phyloP scores from a whole-genome alignment of 495 filamentous ascomycete genomes.

The Penicillium pancosmium region DNA sequence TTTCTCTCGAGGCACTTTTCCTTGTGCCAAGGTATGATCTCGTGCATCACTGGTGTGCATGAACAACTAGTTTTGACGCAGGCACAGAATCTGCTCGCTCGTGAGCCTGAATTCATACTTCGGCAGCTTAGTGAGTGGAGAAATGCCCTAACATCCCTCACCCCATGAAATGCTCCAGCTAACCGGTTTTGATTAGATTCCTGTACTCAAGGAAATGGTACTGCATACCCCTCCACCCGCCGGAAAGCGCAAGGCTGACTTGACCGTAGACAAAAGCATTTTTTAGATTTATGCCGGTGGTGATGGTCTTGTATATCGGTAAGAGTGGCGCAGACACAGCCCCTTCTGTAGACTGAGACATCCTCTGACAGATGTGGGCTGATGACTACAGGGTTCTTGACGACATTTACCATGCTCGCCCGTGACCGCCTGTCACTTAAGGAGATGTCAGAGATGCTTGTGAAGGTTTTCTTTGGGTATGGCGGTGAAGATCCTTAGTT shows the following conservation, averaged over 20 bases:
- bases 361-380: conserved; percentile 18
- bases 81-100: conserved; percentile 74
- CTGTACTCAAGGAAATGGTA: conserved; percentile 88
- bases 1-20: conserved; percentile 87
- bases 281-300: conserved; percentile 85
- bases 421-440: conserved; percentile 71
- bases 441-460: conserved; percentile 83
- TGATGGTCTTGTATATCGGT: conserved; percentile 79
- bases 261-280: conserved; percentile 78
- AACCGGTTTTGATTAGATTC: conserved; percentile 54
- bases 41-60: conserved; percentile 7
- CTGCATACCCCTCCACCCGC: conserved; percentile 2
- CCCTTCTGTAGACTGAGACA: conserved; percentile 2
- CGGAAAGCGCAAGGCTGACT: conserved; percentile 33
- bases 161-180: conserved; percentile 26
- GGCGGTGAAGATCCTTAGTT: conserved; percentile 38
- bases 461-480: conserved; percentile 78
- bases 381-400: conserved; percentile 73
- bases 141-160: background rate
- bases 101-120: conserved; percentile 90
- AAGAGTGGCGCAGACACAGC: conserved; percentile 24
- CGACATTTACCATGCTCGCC: conserved; percentile 87
- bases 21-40: conserved; percentile 71
- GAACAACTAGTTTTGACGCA: conserved; percentile 20
- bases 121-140: conserved; percentile 65